A percentile compares a stretch with the other conserved stretches of the same genome.
phyloP scores from a whole-genome alignment of 2,329 filamentous ascomycete species.

The Chalaropsis thielavioides region DNA sequence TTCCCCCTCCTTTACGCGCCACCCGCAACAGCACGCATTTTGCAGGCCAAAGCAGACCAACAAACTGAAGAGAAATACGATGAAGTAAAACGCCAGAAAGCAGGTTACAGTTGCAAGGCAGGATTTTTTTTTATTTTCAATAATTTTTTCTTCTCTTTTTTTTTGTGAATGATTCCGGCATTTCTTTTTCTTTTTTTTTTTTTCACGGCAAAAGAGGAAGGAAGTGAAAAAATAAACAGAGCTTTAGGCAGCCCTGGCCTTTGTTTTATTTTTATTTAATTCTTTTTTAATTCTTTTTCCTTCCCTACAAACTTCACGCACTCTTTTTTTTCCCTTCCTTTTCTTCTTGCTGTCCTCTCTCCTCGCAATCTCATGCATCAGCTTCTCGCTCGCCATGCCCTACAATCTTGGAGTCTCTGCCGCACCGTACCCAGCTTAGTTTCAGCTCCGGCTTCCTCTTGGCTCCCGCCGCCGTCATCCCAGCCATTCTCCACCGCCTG shows the following conservation, averaged over 20 bases:
- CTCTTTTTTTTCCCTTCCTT: neutral
- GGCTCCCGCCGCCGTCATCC: neutral
- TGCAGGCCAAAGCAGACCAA: too few species aligned
- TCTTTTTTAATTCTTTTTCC: neutral
- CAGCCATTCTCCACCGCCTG: neutral
- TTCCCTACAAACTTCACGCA: neutral
- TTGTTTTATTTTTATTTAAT: neutral
- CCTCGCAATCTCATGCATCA: neutral
- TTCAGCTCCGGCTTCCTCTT: neutral
- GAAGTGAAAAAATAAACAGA: neutral
- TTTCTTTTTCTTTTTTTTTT: constrained; percentile 18
- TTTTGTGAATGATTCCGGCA: too few species aligned
- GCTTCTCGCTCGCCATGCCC: neutral
- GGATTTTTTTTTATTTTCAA: too few species aligned
- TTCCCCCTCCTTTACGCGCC: neutral
- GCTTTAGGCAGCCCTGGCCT: neutral
- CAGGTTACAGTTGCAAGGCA: too few species aligned
- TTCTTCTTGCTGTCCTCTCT: neutral
- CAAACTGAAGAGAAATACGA: too few species aligned
- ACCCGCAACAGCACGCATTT: too few species aligned
- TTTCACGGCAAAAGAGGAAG: neutral
- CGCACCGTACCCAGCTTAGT: neutral
- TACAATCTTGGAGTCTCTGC: neutral
- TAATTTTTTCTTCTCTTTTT: neutral
- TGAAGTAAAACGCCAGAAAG: too few species aligned